Evolutionary conservation across 352 stramenopile species (phyloP), one percentile per base, ranked within the genome.

Genomic region (Globisporangium rhizosaccharum): DNA sequence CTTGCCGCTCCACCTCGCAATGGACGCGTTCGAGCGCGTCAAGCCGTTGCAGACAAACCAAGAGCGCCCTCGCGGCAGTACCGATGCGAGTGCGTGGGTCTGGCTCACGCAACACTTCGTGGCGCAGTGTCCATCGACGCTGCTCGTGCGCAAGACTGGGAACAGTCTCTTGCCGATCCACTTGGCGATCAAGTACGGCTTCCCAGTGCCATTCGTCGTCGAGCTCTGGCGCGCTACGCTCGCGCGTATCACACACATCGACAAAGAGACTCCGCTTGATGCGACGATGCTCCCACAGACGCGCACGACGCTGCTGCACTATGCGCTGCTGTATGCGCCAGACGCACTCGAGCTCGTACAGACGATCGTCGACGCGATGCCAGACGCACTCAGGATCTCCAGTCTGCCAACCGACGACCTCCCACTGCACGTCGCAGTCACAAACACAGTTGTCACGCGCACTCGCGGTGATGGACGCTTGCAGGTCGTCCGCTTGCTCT

Each of bases 261-360:
- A n/a, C 4, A 39, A 3, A 17, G 18, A 17, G 4, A 11, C 48
- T 1, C n/a, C 66, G 6, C 47, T 74, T 15, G 45, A 53, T 33
- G 49, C 56, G 37, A 71, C 62, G 15, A 81, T 68, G 23, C 71
- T 87, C 30, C 10, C 33, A 15, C 62, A 49, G 2, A 85, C 70
- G 9, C 56, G 60, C 17, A 83, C 68, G 23, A 86, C 81, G 8
- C 61, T 88, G 15, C 56, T 91, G 30, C 82, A 89, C 20, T 91
- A 86, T 33, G 66, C 61, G 12, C 53, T 89, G 8, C 52, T 88
- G 0, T 75, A 88, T 55, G 68, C 79, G 7, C 58, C 69, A 7
- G 30, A 53, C 17, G 49, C 59, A n/a, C 61, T 62, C 0, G 41
- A 33, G n/a, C 55, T 85, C 23, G 44, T 86, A 0, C 58, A 68